Evolutionary conservation across 345 rosid species (phyloP), one percentile per base, ranked within the genome.

Genomic region (Sisymbrium irio): DNA sequence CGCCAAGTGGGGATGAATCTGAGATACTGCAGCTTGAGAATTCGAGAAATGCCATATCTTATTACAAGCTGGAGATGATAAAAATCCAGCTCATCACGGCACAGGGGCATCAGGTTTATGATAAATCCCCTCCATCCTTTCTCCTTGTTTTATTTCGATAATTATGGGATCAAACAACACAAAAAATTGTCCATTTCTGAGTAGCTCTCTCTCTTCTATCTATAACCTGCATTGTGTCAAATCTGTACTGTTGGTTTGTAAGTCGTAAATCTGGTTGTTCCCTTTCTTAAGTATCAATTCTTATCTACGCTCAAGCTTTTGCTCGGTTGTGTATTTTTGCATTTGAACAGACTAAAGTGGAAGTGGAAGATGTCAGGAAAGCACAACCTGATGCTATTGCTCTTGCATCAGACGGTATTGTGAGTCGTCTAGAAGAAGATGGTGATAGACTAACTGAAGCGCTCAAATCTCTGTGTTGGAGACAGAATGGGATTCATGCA

Each of bases 341-440:
- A 58, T 79, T 67, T 51, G 18, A 40, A 60, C 69, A 94, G 99
- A 83, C 77, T 62, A 30, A 58, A 72, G 89, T 91, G 50, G 93
- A 89, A 68, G 77, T 85, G 79, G 96, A 82, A 76, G 96, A 88
- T 53, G 84, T 82, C 63, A 81, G 82, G 75, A 86, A 77, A 71
- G 93, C 96, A 62, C 82, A 73, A 55, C 86, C 97, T 33, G 97
- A 94, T 89, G 87, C 83, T 17, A 79, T 91, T 76, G 96, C 96
- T 25, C 92, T 73, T 37, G 79, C 84, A 2, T 83, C 93, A 14
- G 77, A 79, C 57, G 80, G 81, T 67, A 92, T 91, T 14, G 54
- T 89, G 59, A 83, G 87, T 62, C 82, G 71, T n/a, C 62, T 91
- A 53, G 89, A 92, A 74, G 90, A 88, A 54, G 85, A 80, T 39